These are phyloP conservation scores for Vaccinium corymbosum DNA, from an alignment of 148 eudicot genomes.

Conservation along the genomic window DNA sequence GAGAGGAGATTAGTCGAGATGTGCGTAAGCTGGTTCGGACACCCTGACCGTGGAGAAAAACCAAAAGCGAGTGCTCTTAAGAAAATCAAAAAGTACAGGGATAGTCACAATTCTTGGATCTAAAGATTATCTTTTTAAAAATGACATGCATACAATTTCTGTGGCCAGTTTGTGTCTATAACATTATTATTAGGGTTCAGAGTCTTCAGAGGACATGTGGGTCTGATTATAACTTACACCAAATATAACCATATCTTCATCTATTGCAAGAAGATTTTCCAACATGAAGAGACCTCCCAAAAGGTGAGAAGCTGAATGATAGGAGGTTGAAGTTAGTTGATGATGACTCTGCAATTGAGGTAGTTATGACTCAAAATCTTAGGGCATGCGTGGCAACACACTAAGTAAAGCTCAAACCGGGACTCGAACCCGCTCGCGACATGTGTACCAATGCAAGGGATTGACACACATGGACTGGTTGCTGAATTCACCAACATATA, in stretches of 20 bases:
- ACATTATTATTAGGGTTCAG: not conserved
- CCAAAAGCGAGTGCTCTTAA: no score
- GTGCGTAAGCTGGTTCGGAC: no score
- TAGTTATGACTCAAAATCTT: not conserved
- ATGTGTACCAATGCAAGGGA: not conserved
- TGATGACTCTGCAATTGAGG: not conserved
- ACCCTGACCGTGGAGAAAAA: no score
- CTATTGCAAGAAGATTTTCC: conserved; percentile 2
- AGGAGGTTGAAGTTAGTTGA: not conserved
- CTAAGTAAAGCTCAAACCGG: not conserved
- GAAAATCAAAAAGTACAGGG: not conserved
- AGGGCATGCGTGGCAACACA: not conserved
- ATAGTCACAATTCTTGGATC: not conserved
- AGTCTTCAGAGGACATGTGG: not conserved
- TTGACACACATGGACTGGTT: not conserved
- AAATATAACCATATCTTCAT: not conserved
- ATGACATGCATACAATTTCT: not conserved
- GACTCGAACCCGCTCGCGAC: not conserved
- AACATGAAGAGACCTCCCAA: not conserved
- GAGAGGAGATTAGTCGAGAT: no score
- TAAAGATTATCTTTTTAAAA: not conserved
- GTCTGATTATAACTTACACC: conserved; percentile 10
- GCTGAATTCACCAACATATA: not conserved
- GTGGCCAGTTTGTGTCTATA: not conserved
- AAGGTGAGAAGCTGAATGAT: not conserved